Evolutionary conservation across 1,284 basidiomycete species (phyloP).

Genomic region (Apiotrichum veenhuisii): DNA sequence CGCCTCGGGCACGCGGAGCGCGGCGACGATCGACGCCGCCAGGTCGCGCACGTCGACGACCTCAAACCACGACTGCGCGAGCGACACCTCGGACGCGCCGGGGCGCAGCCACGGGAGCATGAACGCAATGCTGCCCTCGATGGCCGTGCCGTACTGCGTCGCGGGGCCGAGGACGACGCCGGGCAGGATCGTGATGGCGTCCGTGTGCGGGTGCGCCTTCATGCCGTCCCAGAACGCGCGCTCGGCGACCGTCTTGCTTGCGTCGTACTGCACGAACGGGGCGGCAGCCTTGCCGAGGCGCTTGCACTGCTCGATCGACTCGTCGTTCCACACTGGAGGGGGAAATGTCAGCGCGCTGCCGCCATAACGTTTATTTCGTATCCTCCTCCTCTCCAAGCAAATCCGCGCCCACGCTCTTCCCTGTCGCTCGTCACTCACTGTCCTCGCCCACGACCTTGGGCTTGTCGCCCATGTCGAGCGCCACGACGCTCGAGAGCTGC

Average conservation of each 20-base stretch:
- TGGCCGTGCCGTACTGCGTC: not conserved
- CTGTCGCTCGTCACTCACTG: too few relatives aligned
- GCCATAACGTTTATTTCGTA: too few relatives aligned
- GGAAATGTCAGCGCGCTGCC: too few relatives aligned
- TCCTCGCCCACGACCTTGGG: not conserved
- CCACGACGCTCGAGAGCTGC: not conserved
- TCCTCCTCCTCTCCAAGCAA: too few relatives aligned
- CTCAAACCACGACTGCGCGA: constrained; percentile 1
- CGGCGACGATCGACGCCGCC: not conserved
- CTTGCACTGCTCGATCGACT: not conserved
- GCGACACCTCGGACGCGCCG: not conserved
- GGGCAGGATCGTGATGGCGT: constrained; percentile 9
- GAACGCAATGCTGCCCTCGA: not conserved
- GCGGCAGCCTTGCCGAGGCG: not conserved
- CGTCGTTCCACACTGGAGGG: not conserved
- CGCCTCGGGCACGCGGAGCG: constrained; percentile 39
- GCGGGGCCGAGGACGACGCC: not conserved
- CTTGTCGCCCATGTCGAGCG: not conserved
- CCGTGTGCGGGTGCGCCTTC: not conserved
- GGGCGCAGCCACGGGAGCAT: constrained; percentile 1
- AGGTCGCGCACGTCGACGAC: constrained; percentile 31
- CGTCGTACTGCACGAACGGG: constrained; percentile 3
- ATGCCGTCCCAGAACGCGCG: constrained; percentile 32
- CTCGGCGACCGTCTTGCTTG: constrained; percentile 30
- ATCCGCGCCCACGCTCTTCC: too few relatives aligned